Evolutionary conservation across 2,329 filamentous ascomycete genomes (phyloP).

Genomic region (Penicillium sp.): DNA sequence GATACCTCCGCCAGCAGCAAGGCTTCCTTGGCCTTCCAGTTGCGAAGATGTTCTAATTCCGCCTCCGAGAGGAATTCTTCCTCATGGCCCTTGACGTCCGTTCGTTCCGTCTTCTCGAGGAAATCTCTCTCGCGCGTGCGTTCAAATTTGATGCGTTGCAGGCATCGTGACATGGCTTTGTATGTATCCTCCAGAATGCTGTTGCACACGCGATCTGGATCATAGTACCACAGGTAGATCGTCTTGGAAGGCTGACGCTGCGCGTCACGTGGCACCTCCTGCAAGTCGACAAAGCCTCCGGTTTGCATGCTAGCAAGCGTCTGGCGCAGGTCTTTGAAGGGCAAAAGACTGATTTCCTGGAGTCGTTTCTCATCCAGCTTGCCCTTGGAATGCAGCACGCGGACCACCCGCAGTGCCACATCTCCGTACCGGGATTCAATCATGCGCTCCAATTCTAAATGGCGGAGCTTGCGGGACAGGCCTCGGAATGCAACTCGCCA

Average conservation of each 20-base stretch:
- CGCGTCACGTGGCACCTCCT: slow-evolving; percentile 89
- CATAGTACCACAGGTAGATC: slow-evolving; percentile 89
- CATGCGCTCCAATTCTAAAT: slow-evolving; percentile 76
- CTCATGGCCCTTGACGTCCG: slow-evolving; percentile 80
- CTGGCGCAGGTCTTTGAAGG: slow-evolving; percentile 78
- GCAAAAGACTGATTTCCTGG: slow-evolving; percentile 75
- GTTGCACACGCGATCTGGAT: slow-evolving; percentile 67
- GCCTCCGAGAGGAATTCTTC: slow-evolving; percentile 73
- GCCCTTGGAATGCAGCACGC: slow-evolving; percentile 80
- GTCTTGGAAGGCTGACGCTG: slow-evolving; percentile 78
- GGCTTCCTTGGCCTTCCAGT: slow-evolving; percentile 61
- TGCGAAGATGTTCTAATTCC: slow-evolving; percentile 68
- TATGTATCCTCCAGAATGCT: slow-evolving; percentile 78
- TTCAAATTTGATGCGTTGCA: slow-evolving; percentile 78
- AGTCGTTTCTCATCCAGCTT: slow-evolving; percentile 94
- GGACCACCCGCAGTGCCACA: slow-evolving; percentile 75
- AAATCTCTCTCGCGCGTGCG: slow-evolving; percentile 68
- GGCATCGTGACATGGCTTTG: slow-evolving; percentile 80
- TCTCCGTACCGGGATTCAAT: slow-evolving; percentile 75
- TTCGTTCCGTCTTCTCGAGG: slow-evolving; percentile 76
- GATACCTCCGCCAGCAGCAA: slow-evolving; percentile 75
- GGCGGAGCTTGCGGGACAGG: slow-evolving; percentile 67
- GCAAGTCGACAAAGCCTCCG: slow-evolving; percentile 81
- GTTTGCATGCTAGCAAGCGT: slow-evolving; percentile 84
- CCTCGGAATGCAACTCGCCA: slow-evolving; percentile 84